Evolutionary conservation across 148 eudicot species (phyloP), one percentile per base, ranked within the genome.

Genomic region (Nyssa sinensis): DNA sequence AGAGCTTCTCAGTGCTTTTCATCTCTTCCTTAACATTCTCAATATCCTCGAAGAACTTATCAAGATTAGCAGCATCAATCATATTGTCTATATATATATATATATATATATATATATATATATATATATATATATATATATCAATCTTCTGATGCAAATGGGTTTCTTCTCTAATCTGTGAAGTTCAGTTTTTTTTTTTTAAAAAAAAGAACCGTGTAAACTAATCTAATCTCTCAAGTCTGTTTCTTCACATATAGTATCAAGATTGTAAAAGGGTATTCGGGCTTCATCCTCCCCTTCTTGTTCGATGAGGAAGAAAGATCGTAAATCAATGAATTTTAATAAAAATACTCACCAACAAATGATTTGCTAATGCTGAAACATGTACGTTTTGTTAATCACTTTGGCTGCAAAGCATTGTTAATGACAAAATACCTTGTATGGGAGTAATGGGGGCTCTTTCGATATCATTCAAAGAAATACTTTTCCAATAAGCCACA

Each of bases 31-130:
- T 55, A 24, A 55, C 59, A 3, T 55, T 55, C 59, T 55, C 59
- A 19, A 55, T 24, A 19, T 55, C 59, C 7, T 55, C 59, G 14
- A 55, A 55, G 24, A 55, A 55, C 0, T 1, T 55, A 55, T 55
- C 59, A 7, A 55, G 59, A 55, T 55, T n/a, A 17, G 24, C 24
- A 55, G 59, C 24, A 19, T 73, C 75, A 53, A 62, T 73, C 75
- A 73, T 62, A 23, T 28, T 62, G 31, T 53, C 21, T 5, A 28
- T 44, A 34, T 66, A 35, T n/a, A 24, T 4, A 39, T 11, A n/a
- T n/a, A n/a, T n/a, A n/a, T n/a, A n/a, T n/a, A n/a, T n/a, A n/a
- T n/a, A n/a, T n/a, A n/a, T n/a, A n/a, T n/a, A n/a, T n/a, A n/a
- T n/a, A n/a, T n/a, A n/a, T n/a, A n/a, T n/a, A n/a, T n/a, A n/a